phyloP scores from a whole-genome alignment of 257 asterid genomes.

The Scutellaria minor region DNA sequence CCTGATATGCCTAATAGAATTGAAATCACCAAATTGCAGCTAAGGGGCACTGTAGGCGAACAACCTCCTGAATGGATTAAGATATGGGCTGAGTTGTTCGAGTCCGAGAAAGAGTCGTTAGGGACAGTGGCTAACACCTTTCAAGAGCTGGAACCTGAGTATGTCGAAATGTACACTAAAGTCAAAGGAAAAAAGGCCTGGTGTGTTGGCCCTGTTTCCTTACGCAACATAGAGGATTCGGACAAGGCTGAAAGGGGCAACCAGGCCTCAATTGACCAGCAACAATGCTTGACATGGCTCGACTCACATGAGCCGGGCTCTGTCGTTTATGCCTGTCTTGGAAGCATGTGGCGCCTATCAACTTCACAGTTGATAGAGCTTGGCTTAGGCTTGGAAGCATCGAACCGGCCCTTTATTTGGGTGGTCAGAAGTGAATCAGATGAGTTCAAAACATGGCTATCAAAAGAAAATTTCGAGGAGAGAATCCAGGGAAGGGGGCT shows the following conservation, averaged over 20 bases:
- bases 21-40: conserved; percentile 53
- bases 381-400: conserved; percentile 37
- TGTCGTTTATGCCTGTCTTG: conserved; percentile 56
- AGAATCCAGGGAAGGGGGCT: conserved; percentile 32
- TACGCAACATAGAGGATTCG: conserved; percentile 26
- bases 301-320: conserved; percentile 39
- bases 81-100: conserved; percentile 1
- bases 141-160: conserved; percentile 37
- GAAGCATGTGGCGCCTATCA: conserved; percentile 50
- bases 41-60: conserved; percentile 27
- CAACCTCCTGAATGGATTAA: conserved; percentile 19
- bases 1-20: conserved; percentile 57
- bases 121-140: conserved; percentile 42
- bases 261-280: conserved; percentile 33
- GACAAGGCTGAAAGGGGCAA: conserved; percentile 42
- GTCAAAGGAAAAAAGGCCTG: conserved; percentile 24
- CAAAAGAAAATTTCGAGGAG: conserved; percentile 52
- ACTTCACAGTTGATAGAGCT: conserved; percentile 37
- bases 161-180: conserved; percentile 27
- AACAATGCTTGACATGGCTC: conserved; percentile 40
- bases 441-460: conserved; percentile 44
- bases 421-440: conserved; percentile 29
- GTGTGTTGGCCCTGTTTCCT: conserved; percentile 39
- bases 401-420: conserved; percentile 37
- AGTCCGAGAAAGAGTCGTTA: conserved; percentile 19